phyloP scores from a whole-genome alignment of 352 stramenopile genomes.

The Phytophthora ramorum region DNA sequence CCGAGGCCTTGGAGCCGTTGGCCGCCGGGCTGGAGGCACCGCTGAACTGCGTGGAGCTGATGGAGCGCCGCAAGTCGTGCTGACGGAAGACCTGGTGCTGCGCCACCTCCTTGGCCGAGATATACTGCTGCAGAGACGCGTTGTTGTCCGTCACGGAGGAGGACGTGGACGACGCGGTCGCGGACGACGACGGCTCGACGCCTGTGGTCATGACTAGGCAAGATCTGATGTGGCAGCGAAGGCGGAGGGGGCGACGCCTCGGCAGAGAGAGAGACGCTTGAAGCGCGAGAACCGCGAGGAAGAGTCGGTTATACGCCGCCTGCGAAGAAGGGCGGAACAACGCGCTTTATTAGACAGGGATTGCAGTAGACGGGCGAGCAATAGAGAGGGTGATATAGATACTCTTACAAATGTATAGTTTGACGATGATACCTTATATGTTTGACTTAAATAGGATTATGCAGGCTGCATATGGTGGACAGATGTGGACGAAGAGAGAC shows the following conservation, averaged over 20 bases:
- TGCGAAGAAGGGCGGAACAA: slow-evolving; percentile 24
- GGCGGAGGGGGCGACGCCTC: slow-evolving; percentile 23
- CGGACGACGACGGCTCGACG: slow-evolving; percentile 29
- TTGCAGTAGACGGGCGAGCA: neutral
- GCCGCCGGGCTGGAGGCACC: slow-evolving; percentile 3
- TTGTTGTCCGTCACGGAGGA: slow-evolving; percentile 21
- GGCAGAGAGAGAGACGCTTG: slow-evolving; percentile 34
- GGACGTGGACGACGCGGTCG: slow-evolving; percentile 2
- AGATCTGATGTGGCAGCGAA: slow-evolving; percentile 13
- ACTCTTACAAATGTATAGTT: neutral
- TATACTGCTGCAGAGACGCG: slow-evolving; percentile 52
- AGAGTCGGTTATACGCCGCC: slow-evolving; percentile 18
- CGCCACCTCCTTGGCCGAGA: slow-evolving; percentile 72
- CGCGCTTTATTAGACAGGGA: slow-evolving; percentile 1
- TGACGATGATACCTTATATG: neutral
- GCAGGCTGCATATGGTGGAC: neutral
- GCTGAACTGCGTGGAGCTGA: slow-evolving; percentile 41
- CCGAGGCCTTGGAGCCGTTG: slow-evolving; percentile 15
- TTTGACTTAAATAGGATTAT: neutral
- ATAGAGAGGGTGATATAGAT: slow-evolving; percentile 9
- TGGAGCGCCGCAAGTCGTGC: slow-evolving; percentile 51
- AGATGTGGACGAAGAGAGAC: slow-evolving; percentile 12
- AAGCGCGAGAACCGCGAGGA: slow-evolving; percentile 23
- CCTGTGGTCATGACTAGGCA: slow-evolving; percentile 41
- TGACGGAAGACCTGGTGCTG: slow-evolving; percentile 53